Evolutionary conservation across 139 green algal species (phyloP).

Genomic region (Chloropicon primus): DNA sequence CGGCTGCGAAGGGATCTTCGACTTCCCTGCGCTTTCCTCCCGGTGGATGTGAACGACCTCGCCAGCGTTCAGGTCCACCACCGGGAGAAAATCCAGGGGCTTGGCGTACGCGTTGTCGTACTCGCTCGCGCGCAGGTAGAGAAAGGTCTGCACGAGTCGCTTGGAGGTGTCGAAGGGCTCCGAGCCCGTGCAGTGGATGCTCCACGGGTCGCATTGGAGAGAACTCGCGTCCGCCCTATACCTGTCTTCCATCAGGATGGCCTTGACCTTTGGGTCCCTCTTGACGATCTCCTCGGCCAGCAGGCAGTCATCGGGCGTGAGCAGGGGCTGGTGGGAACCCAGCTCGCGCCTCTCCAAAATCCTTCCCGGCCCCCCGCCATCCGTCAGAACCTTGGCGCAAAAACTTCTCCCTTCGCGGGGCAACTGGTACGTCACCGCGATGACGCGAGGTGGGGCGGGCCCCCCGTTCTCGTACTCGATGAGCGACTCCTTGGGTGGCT

Average conservation of each 20-base stretch:
- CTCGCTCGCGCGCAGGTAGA: conserved; percentile 36
- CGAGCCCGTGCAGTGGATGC: conserved; percentile 19
- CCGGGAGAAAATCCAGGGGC: conserved; percentile 50
- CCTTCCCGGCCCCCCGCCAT: background rate
- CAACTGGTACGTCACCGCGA: no score
- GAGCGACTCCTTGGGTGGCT: background rate
- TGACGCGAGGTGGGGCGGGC: no score
- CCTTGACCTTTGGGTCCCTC: conserved; percentile 1
- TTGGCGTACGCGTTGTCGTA: conserved; percentile 27
- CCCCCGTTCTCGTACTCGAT: background rate
- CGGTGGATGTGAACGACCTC: conserved; percentile 43
- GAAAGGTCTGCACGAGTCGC: conserved; percentile 47
- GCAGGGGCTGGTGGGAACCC: conserved; percentile 15
- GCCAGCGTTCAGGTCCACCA: conserved; percentile 52
- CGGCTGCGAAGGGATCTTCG: conserved; percentile 14
- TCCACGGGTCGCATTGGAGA: conserved; percentile 32
- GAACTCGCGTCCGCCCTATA: conserved; percentile 30
- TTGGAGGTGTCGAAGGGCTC: conserved; percentile 12
- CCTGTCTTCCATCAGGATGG: conserved; percentile 46
- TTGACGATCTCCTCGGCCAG: conserved; percentile 30
- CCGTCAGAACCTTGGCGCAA: background rate
- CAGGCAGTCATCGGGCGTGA: conserved; percentile 36
- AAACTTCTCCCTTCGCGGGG: background rate
- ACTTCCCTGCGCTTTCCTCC: conserved; percentile 14
- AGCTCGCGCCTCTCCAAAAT: background rate